phyloP scores from a whole-genome alignment of 805 yeast species.

The Debaryomyces hansenii region DNA sequence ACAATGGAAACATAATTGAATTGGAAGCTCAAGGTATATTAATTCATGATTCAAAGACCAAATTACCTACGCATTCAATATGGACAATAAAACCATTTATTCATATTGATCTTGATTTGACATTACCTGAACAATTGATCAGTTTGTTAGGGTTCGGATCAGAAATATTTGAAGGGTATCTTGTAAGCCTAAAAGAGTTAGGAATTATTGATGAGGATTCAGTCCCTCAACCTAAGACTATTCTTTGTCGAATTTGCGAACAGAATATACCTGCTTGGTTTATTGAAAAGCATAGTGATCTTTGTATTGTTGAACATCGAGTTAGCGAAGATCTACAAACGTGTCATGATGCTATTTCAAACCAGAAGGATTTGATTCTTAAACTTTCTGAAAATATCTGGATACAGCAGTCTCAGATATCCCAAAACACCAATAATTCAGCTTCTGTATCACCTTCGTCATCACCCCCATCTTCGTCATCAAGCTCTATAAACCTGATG shows the following conservation, averaged over 20 bases:
- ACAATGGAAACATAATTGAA: slow-evolving; percentile 64
- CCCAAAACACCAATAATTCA: slow-evolving; percentile 1
- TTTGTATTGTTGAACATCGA: slow-evolving; percentile 83
- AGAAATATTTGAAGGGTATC: slow-evolving; percentile 74
- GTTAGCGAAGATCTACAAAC: slow-evolving; percentile 73
- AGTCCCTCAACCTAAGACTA: slow-evolving; percentile 78
- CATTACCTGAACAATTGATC: slow-evolving; percentile 68
- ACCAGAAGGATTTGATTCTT: slow-evolving; percentile 58
- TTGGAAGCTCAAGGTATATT: slow-evolving; percentile 93
- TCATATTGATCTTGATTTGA: slow-evolving; percentile 61
- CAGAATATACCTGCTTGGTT: slow-evolving; percentile 93
- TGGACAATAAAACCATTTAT: slow-evolving; percentile 86
- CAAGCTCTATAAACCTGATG: slow-evolving; percentile 16
- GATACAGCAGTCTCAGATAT: slow-evolving; percentile 1
- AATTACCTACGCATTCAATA: slow-evolving; percentile 77
- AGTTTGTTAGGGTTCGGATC: slow-evolving; percentile 87
- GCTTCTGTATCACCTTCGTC: slow-evolving; percentile 12
- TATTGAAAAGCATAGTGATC: slow-evolving; percentile 86
- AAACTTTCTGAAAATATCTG: slow-evolving; percentile 42
- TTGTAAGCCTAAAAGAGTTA: slow-evolving; percentile 60
- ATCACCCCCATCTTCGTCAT: slow-evolving; percentile 8
- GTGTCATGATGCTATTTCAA: slow-evolving; percentile 73
- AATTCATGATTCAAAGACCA: slow-evolving; percentile 59
- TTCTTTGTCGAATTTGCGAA: slow-evolving; percentile 91
- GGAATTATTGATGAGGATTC: slow-evolving; percentile 62